A percentile compares a stretch with the other conserved stretches of the same genome.
phyloP scores from a whole-genome alignment of 305 asterid genomes.

The Fraxinus baroniana region DNA sequence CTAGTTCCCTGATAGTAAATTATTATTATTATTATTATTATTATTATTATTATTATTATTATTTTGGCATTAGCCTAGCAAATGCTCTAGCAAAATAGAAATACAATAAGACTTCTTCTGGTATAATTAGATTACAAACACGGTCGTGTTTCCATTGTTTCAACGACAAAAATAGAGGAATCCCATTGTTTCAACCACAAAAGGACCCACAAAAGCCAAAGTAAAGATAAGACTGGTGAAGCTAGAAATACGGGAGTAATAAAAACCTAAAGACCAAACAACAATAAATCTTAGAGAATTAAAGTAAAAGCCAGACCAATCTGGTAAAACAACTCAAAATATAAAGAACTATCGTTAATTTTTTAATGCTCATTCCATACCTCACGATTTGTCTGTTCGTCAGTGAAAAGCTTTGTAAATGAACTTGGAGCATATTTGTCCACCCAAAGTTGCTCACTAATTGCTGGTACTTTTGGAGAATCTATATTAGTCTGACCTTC shows the following conservation, averaged over 20 bases:
- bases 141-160: too few species aligned
- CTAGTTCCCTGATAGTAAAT: too few species aligned
- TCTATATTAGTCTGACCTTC: conserved; percentile 43
- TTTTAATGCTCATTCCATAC: conserved; percentile 28
- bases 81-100: too few species aligned
- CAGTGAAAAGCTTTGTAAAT: conserved; percentile 95
- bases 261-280: conserved; percentile 18
- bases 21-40: too few species aligned
- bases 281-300: neutral
- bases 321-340: neutral
- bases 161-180: conserved; percentile 62
- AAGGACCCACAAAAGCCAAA: conserved; percentile 63
- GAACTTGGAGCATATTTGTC: conserved; percentile 95
- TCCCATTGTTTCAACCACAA: conserved; percentile 99
- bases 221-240: conserved; percentile 19
- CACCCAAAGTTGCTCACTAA: conserved; percentile 85
- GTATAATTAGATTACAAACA: too few species aligned
- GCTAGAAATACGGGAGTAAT: conserved; percentile 11
- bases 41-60: too few species aligned
- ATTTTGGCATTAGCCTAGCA: too few species aligned
- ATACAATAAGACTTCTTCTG: too few species aligned
- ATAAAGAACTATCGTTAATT: too few species aligned
- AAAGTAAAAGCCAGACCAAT: conserved; percentile 19
- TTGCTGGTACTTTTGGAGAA: conserved; percentile 41
- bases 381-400: conserved; percentile 96